Conservation (phyloP, 2,329 filamentous ascomycete genomes). For the Furcasterigmium sp. region DNA sequence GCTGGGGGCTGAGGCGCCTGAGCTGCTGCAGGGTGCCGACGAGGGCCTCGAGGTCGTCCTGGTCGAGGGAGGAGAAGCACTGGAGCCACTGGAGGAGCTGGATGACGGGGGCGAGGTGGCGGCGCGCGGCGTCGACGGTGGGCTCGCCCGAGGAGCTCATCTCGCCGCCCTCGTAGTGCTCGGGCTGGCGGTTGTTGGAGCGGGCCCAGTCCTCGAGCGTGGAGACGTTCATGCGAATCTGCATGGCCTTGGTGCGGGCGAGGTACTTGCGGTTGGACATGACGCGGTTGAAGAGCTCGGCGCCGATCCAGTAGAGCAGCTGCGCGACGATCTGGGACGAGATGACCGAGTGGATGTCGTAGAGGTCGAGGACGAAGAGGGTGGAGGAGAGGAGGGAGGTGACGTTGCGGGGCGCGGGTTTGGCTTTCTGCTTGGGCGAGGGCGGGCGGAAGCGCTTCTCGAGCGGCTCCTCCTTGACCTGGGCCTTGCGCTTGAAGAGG, state of each 20-base stretch:
- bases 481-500: constrained; percentile 85
- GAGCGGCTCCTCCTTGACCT: constrained; percentile 81
- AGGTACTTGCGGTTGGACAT: constrained; percentile 96
- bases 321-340: constrained; percentile 87
- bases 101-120: constrained; percentile 84
- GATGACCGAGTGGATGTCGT: constrained; percentile 97
- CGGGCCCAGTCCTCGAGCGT: constrained; percentile 94
- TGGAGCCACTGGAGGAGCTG: constrained; percentile 97
- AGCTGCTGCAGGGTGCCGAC: constrained; percentile 87
- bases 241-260: constrained; percentile 96
- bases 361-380: constrained; percentile 94
- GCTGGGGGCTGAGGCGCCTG: constrained; percentile 75
- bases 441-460: constrained; percentile 91
- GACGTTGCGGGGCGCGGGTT: constrained; percentile 89
- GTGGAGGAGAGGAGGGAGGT: constrained; percentile 94
- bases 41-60: constrained; percentile 81
- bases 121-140: constrained; percentile 76
- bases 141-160: constrained; percentile 80
- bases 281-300: constrained; percentile 95
- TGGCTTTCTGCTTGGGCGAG: constrained; percentile 86
- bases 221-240: constrained; percentile 98
- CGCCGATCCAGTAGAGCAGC: constrained; percentile 91
- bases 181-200: constrained; percentile 85
- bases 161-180: constrained; percentile 92
- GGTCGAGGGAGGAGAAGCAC: constrained; percentile 86